A percentile compares a stretch with the other conserved stretches of the same genome.
These are phyloP conservation scores for Venturia aucupariae DNA, from an alignment of 2,329 filamentous ascomycete species.

Conservation along the genomic window DNA sequence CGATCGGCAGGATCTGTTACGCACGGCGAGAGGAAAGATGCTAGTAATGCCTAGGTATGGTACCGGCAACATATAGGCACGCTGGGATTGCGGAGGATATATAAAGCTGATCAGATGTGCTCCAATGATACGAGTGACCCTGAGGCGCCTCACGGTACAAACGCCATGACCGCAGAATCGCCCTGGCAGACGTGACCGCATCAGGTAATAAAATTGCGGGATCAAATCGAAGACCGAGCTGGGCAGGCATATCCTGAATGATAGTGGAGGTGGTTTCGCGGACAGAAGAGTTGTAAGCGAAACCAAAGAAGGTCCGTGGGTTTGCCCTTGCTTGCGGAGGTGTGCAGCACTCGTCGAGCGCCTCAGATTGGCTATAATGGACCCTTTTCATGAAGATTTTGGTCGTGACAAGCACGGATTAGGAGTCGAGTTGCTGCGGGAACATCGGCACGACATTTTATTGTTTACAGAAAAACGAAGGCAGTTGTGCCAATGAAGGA, in stretches of 20 bases:
- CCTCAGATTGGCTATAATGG: neutral
- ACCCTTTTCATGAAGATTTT: too few relatives aligned
- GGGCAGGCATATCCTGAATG: neutral
- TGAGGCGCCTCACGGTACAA: neutral
- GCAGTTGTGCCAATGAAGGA: too few relatives aligned
- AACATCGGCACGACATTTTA: too few relatives aligned
- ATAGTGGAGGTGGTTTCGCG: neutral
- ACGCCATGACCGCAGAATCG: neutral
- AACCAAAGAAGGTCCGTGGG: neutral
- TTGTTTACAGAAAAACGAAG: too few relatives aligned
- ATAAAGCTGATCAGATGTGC: too few relatives aligned
- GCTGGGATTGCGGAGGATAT: neutral
- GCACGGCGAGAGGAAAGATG: neutral
- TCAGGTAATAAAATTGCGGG: neutral
- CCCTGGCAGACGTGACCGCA: neutral
- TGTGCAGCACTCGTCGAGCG: neutral
- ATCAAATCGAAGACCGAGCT: neutral
- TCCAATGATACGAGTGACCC: neutral
- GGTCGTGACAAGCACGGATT: too few relatives aligned
- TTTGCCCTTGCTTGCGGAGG: neutral
- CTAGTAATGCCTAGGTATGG: neutral
- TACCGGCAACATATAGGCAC: neutral
- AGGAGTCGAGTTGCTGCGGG: too few relatives aligned
- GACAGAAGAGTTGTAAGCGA: neutral
- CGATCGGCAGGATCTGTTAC: neutral